Base-by-base conservation (phyloP, 2,329 filamentous ascomycete species). In the Colletotrichum somersetense region DNA sequence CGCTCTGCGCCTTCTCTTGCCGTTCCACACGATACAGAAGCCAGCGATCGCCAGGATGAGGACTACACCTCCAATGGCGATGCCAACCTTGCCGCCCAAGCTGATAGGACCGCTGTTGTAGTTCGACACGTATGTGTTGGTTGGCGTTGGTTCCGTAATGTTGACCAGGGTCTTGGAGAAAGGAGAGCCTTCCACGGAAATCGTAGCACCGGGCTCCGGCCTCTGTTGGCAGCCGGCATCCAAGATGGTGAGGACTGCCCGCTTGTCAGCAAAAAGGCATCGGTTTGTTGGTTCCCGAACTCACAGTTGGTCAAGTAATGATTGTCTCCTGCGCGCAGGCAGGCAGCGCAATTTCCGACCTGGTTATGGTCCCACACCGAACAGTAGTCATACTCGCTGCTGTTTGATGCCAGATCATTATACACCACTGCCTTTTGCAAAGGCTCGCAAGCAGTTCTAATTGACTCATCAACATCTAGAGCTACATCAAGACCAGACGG, bases 1-100 rank as follows among this genome's bases (percentile, higher is more conserved):
- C 0, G 85, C 83, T 26, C 85, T 84, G 62, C 89, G 84, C 16
- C 86, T 83, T 12, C 88, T 86, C 72, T 86, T 89, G 3, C 90
- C 90, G 48, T 85, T 85, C 78, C 86, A 86, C 23, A 92, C 83
- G 64, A 91, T 84, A 67, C 81, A 83, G 77, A 85, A 87, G 12
- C 89, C 89, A 11, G 81, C 74, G 1, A 87, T 16, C 10, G 81
- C 77, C 3, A 91, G 81, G 5, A 90, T 20, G 0, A 88, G 64
- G 8, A 84, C 81, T 0, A 91, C 74, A 0, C 82, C 85, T 6
- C 85, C 89, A 30, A 88, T 82, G 18, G 85, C 87, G 63, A 91
- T 88, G 73, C 89, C 90, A 0, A 90, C 88, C 66, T 89, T 88
- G 16, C 83, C 87, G 5, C 86, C 88, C 1, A 91, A 80, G 2